These are phyloP conservation scores for Eutrema japonicum DNA, from an alignment of 345 rosid species.

Conservation along the genomic window DNA sequence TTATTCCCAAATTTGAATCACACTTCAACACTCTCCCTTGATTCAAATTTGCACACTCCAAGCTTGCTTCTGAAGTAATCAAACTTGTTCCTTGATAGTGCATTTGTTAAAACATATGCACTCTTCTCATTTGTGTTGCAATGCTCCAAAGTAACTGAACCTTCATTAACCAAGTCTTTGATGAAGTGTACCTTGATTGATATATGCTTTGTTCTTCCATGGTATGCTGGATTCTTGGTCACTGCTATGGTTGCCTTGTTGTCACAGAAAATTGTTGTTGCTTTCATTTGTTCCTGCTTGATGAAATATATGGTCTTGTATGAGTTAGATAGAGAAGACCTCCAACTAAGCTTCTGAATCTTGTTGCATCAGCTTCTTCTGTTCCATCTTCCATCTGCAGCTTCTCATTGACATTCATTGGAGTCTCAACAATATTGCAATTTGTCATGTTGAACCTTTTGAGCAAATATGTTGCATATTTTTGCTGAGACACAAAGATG, in stretches of 20 bases:
- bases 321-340: background rate
- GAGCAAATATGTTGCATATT: background rate
- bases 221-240: background rate
- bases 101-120: too few species aligned
- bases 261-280: background rate
- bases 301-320: constrained; percentile 7
- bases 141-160: too few species aligned
- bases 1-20: background rate
- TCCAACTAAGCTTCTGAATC: background rate
- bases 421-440: background rate
- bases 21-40: constrained; percentile 4
- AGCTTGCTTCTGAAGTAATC: background rate
- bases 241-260: background rate
- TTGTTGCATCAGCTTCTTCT: background rate
- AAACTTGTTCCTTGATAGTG: background rate
- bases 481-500: background rate
- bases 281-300: background rate
- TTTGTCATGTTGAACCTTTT: constrained; percentile 2
- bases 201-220: too few species aligned
- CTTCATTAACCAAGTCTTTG: too few species aligned
- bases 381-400: constrained; percentile 5
- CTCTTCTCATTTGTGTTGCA: too few species aligned
- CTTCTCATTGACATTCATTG: constrained; percentile 20
- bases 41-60: constrained; percentile 17
- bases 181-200: too few species aligned